Base-by-base conservation (phyloP, 2,329 filamentous ascomycete species). In the Talaromyces atroroseus region DNA sequence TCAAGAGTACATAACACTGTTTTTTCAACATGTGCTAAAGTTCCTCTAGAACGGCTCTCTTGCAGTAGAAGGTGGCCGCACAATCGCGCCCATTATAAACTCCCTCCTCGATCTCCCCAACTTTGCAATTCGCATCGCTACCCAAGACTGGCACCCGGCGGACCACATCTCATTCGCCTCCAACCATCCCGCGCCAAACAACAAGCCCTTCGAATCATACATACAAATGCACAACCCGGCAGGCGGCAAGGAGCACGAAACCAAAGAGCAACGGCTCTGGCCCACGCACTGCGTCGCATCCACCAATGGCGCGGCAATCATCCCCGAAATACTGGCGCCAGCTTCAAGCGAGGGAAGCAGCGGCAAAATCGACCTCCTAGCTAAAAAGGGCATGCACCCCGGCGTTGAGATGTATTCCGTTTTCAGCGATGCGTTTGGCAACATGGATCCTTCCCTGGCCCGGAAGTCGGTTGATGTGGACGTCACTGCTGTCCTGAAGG, bases 351-450 rank as follows among this genome's bases (percentile, higher is more conserved):
- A 29, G 32, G 16, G 32, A 36, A 36, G 32, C 68, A 14, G 64
- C 67, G 16, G 20, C 3, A 78, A 77, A 16, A 63, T 95, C n/a
- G 80, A 92, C 63, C 64, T 73, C 36, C 76, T 90, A 26, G 74
- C 96, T 14, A 81, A 88, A 63, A 99, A 99, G 76, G 94, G 94
- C 11, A 81, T 79, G 67, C 80, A 90, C 67, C 70, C 78, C 46
- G 77, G 81, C 46, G 82, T 96, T 1, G 94, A 99, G 73, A 96
- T 96, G 88, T 97, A 96, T 74, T 92, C 88, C 60, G 91, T 87
- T 0, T 97, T 99, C 65, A 86, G 87, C 59, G 89, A 92, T 67
- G 88, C 89, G 0, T 92, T 96, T 64, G 73, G 73, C 40, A 78
- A 79, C 55, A 59, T 64, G 50, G 71, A 74, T 60, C 65, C 68